Evolutionary conservation across 805 yeast genomes (phyloP).

Genomic region (Cyberlindnera petersonii): DNA sequence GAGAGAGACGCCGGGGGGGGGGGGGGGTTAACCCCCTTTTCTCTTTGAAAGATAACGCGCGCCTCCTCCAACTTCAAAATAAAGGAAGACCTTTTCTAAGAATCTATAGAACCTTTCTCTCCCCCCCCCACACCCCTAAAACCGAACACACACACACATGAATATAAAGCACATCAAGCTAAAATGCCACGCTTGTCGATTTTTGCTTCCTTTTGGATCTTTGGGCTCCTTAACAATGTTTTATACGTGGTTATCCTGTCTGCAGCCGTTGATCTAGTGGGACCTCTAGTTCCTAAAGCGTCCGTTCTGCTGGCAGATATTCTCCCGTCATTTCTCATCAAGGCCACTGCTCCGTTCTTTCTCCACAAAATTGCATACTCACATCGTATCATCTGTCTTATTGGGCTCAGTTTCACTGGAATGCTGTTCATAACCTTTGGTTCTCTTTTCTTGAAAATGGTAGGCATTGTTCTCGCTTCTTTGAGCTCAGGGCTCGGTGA

Average conservation of each 20-base stretch:
- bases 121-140: no score
- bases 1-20: no score
- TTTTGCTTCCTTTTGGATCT: constrained; percentile 64
- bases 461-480: constrained; percentile 79
- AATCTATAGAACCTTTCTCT: no score
- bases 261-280: constrained; percentile 90
- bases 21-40: no score
- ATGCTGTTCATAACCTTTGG: constrained; percentile 57
- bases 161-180: neutral
- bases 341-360: constrained; percentile 74
- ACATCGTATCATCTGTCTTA: constrained; percentile 49
- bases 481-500: constrained; percentile 89
- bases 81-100: no score
- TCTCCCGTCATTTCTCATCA: constrained; percentile 72
- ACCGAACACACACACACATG: no score
- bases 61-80: no score
- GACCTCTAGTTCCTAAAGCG: constrained; percentile 79
- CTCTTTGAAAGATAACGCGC: no score
- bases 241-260: constrained; percentile 87
- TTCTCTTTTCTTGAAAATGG: constrained; percentile 38
- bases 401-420: constrained; percentile 60
- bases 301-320: constrained; percentile 83
- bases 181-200: neutral
- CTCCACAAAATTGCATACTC: constrained; percentile 61
- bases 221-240: constrained; percentile 85